Evolutionary conservation across 495 filamentous ascomycete species (phyloP).

Genomic region (Hypoxylon trugodes): DNA sequence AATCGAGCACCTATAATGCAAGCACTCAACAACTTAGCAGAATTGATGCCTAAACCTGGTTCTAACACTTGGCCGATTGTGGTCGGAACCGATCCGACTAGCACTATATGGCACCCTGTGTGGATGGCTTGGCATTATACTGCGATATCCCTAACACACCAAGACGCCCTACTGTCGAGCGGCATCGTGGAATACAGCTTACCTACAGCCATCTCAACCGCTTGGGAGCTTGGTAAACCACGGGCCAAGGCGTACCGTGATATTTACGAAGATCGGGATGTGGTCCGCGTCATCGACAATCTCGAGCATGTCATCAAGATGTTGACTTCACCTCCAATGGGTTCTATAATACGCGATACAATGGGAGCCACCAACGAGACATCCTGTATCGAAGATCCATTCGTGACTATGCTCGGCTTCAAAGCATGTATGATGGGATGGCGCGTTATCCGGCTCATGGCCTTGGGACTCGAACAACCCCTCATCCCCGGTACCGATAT

Average conservation of each 20-base stretch:
- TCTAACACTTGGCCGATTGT: not conserved
- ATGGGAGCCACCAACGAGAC: not conserved
- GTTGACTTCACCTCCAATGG: not conserved
- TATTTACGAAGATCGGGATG: not conserved
- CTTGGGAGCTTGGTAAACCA: not conserved
- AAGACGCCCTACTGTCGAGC: not conserved
- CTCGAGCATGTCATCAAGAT: not conserved
- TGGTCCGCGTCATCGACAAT: not conserved
- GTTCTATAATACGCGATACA: not conserved
- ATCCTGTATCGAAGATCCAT: not conserved
- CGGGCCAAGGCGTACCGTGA: not conserved
- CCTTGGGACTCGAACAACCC: not conserved
- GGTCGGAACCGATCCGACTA: not conserved
- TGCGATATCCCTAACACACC: not conserved
- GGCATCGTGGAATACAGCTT: not conserved
- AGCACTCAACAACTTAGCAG: not conserved
- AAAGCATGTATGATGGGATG: not conserved
- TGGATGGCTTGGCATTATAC: conserved; percentile 1
- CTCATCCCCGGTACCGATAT: not conserved
- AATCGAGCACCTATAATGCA: not conserved
- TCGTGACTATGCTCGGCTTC: not conserved
- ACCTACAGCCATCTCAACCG: not conserved
- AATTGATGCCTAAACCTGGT: not conserved
- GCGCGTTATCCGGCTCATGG: not conserved
- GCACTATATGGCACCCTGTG: not conserved